Evolutionary conservation across 306 rosid species (phyloP).

Genomic region (Canavalia gladiata): DNA sequence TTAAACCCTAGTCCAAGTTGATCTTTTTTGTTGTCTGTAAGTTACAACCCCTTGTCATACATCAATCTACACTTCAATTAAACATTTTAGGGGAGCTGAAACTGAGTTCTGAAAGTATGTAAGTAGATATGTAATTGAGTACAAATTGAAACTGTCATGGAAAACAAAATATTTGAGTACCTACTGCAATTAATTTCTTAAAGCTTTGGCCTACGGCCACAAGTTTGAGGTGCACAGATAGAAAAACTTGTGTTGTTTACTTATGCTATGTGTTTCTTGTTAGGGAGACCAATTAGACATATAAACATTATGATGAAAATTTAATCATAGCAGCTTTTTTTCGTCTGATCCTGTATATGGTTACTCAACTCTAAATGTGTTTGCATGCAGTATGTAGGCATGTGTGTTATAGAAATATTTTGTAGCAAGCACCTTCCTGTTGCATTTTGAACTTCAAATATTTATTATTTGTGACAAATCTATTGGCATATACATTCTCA

Average conservation of each 20-base stretch:
- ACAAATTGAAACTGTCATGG: not conserved
- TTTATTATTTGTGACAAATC: not conserved
- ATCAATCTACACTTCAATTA: not conserved
- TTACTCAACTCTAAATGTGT: not conserved
- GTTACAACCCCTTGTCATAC: not conserved
- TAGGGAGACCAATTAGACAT: not conserved
- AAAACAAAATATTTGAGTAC: not conserved
- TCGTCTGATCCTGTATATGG: not conserved
- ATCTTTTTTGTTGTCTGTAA: not conserved
- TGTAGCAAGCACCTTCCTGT: not conserved
- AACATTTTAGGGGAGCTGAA: not conserved
- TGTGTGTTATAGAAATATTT: conserved; percentile 15
- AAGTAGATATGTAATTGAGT: not conserved
- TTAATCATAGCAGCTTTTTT: not conserved
- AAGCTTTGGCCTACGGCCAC: too few species aligned
- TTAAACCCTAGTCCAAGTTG: not conserved
- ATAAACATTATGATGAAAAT: not conserved
- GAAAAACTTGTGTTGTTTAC: not conserved
- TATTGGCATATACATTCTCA: not conserved
- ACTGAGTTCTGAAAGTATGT: conserved; percentile 3
- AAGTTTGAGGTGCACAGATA: not conserved
- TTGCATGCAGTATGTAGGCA: conserved; percentile 7
- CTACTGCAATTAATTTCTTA: conserved; percentile 2
- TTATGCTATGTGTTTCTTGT: not conserved
- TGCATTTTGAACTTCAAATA: not conserved